Conservation (phyloP, 495 filamentous ascomycete species). For the Podospora fimiseda region DNA sequence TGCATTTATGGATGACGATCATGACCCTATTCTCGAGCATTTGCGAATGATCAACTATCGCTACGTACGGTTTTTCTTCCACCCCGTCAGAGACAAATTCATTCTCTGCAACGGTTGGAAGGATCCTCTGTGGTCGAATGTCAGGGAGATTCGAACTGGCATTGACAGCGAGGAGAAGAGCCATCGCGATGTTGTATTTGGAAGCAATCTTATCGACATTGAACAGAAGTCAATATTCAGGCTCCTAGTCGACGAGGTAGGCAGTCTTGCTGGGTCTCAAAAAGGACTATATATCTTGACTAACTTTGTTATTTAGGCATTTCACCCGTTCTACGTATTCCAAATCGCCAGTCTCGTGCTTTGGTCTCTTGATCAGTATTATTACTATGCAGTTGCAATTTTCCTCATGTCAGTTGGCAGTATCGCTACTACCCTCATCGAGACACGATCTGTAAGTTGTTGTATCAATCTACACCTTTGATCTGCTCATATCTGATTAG, state of each 20-base stretch:
- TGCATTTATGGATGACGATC: constrained; percentile 68
- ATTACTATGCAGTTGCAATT: constrained; percentile 95
- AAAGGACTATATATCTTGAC: constrained; percentile 1
- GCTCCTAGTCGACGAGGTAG: constrained; percentile 83
- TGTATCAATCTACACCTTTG: neutral
- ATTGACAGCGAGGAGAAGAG: constrained; percentile 86
- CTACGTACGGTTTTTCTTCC: constrained; percentile 87
- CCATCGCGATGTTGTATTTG: constrained; percentile 78
- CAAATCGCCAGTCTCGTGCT: constrained; percentile 91
- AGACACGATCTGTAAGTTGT: constrained; percentile 70
- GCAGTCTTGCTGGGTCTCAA: neutral
- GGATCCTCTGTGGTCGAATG: constrained; percentile 79
- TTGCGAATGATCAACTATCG: constrained; percentile 81
- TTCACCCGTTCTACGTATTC: constrained; percentile 98
- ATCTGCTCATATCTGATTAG: constrained; percentile 5
- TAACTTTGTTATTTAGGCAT: constrained; percentile 49
- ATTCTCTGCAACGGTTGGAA: constrained; percentile 83
- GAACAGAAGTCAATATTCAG: constrained; percentile 76
- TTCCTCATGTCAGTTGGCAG: constrained; percentile 91
- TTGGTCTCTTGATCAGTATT: constrained; percentile 94
- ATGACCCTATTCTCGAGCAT: constrained; percentile 67
- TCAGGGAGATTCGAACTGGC: constrained; percentile 68
- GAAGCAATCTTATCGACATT: constrained; percentile 82
- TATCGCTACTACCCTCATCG: constrained; percentile 80
- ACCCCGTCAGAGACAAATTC: constrained; percentile 84